Base-by-base conservation (phyloP, 306 rosid species). In the Arachis stenosperma region DNA sequence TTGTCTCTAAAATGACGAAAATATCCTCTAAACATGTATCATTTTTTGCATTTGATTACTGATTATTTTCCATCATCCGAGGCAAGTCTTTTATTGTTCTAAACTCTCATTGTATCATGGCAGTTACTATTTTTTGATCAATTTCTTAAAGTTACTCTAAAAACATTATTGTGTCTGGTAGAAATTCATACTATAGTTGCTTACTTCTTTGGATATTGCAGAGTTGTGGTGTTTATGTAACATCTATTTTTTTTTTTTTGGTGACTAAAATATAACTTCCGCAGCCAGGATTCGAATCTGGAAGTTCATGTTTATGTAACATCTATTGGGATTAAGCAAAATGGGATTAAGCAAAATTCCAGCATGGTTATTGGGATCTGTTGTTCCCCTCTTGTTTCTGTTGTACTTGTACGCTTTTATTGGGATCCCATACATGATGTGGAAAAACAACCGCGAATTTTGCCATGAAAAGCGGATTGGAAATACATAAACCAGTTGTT, bases 11-110 rank as follows among this genome's bases (percentile, higher is more conserved):
- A 17, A 17, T 17, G 17, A 17, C 17, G 17, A 17, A 17, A 17
- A 17, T 17, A 17, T 17, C 17, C 17, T 17, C 17, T 22, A 22
- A 22, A 22, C 27, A 22, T 22, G 39, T 72, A 0, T 66, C 55
- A 40, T 52, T 2, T 52, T 6, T 6, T 56, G 33, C 58, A 22
- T 67, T 17, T 15, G 63, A 42, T 78, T 67, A 62, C 71, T 81
- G 63, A 78, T 65, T 66, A 6, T 51, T 76, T 71, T 81, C 73
- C 90, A 78, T 73, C 84, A 37, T 75, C 66, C 81, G 95, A 94
- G 99, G 99, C 73, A 78, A 72, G 89, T 75, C 17, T 41, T 61
- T 61, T 78, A 46, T 44, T 66, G 68, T 64, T 73, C 80, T 75
- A 53, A 36, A 65, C 55, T 63, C 54, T 75, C 61, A 58, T 47